Evolutionary conservation across 768 basidiomycete species (phyloP).

Genomic region (Pholiota conissans): DNA sequence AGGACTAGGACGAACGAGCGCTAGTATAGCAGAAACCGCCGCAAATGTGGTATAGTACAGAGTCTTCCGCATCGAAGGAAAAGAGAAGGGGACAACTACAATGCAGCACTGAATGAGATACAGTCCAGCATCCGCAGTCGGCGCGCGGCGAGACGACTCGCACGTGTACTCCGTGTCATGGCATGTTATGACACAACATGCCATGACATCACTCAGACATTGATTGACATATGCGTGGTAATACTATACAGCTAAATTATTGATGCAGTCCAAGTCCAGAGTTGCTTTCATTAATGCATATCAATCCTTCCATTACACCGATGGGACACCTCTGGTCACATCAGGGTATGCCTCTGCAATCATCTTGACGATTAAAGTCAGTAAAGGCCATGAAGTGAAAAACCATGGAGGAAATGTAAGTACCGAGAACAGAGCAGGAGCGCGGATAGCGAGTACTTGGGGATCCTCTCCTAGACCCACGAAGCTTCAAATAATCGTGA

Average conservation of each 20-base stretch:
- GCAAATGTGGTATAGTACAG: conserved; percentile 68
- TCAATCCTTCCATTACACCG: conserved; percentile 18
- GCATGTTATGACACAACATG: too few species aligned
- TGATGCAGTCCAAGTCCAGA: too few species aligned
- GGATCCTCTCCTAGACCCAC: conserved; percentile 87
- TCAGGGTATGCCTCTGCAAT: conserved; percentile 69
- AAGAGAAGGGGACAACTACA: background rate
- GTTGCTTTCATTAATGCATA: background rate
- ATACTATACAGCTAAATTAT: too few species aligned
- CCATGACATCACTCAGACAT: too few species aligned
- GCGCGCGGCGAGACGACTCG: background rate
- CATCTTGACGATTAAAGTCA: conserved; percentile 38
- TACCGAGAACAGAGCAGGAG: conserved; percentile 69
- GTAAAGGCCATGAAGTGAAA: background rate
- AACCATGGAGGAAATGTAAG: conserved; percentile 7
- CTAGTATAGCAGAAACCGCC: conserved; percentile 48
- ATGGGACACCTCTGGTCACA: conserved; percentile 63
- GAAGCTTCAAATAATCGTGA: conserved; percentile 46
- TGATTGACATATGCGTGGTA: too few species aligned
- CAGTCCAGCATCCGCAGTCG: background rate
- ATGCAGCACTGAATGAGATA: background rate
- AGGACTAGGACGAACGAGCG: conserved; percentile 43
- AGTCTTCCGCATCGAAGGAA: conserved; percentile 56
- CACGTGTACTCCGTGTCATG: too few species aligned
- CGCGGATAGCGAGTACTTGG: conserved; percentile 68